A percentile compares a stretch with the other conserved stretches of the same genome.
Evolutionary conservation across 1,284 basidiomycete genomes (phyloP).

Genomic region (Irpex sp.): DNA sequence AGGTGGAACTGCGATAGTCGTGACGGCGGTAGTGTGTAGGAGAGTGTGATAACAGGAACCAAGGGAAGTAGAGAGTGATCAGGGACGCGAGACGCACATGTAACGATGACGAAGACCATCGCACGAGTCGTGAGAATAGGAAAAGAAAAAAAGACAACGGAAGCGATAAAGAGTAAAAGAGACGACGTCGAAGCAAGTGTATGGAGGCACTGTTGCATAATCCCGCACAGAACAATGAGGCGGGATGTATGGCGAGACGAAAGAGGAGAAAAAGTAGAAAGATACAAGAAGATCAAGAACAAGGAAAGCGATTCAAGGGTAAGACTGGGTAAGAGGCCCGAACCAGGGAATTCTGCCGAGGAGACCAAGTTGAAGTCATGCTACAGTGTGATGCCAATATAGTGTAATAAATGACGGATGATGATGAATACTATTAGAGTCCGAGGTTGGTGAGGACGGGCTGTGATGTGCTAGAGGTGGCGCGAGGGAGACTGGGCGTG

Average conservation of each 20-base stretch:
- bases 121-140: not conserved
- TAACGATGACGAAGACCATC: not conserved
- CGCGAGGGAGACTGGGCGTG: conserved; percentile 23
- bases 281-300: conserved; percentile 6
- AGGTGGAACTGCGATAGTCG: not conserved
- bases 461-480: conserved; percentile 16
- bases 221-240: conserved; percentile 4
- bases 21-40: not conserved
- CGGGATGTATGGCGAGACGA: not conserved
- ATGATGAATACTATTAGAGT: conserved; percentile 22
- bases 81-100: not conserved
- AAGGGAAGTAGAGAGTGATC: not conserved
- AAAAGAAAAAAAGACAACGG: not conserved
- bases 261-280: not conserved
- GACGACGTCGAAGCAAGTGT: conserved; percentile 1
- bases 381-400: conserved; percentile 18
- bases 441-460: conserved; percentile 20
- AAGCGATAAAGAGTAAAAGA: not conserved
- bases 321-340: conserved; percentile 2
- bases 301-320: not conserved
- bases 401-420: conserved; percentile 3
- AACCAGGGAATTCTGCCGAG: conserved; percentile 8
- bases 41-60: not conserved
- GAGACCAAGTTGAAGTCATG: conserved; percentile 15
- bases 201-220: not conserved